phyloP scores from a whole-genome alignment of 2,329 filamentous ascomycete genomes.

The Trichoderma guizhouense region DNA sequence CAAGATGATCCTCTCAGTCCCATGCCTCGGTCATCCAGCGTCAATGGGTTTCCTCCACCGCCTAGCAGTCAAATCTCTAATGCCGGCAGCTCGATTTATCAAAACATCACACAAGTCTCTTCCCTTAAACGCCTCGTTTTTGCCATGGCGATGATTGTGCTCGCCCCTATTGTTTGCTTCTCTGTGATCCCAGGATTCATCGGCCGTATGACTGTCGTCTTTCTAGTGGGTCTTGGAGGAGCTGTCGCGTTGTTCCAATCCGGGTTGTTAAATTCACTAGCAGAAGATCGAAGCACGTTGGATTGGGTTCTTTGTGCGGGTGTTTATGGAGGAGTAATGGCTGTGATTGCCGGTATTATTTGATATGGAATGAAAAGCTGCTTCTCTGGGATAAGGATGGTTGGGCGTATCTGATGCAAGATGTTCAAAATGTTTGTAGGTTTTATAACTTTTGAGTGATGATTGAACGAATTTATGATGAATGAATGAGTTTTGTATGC shows the following conservation, averaged over 20 bases:
- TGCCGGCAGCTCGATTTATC: conserved; percentile 2
- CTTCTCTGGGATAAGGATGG: too few species aligned
- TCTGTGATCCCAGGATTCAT: conserved; percentile 53
- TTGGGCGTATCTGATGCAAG: neutral
- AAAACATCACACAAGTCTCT: neutral
- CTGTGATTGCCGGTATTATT: conserved; percentile 21
- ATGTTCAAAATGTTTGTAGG: neutral
- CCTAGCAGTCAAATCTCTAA: conserved; percentile 15
- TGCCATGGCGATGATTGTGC: conserved; percentile 35
- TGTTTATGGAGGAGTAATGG: conserved; percentile 37
- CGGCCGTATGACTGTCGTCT: conserved; percentile 55
- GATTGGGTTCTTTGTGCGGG: conserved; percentile 29
- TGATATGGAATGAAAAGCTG: neutral
- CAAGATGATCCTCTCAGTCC: conserved; percentile 26
- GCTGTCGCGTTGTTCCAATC: conserved; percentile 31
- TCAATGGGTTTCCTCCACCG: conserved; percentile 12
- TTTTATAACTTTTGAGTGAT: neutral
- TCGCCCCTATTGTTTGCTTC: conserved; percentile 59
- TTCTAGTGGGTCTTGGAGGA: conserved; percentile 49
- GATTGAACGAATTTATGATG: neutral
- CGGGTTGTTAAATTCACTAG: conserved; percentile 21
- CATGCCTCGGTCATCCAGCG: conserved; percentile 23
- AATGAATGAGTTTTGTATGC: neutral
- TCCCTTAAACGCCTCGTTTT: conserved; percentile 18
- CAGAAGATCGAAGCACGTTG: conserved; percentile 21